These are phyloP conservation scores for Candida broadrunensis DNA, from an alignment of 805 yeast genomes.

Conservation along the genomic window DNA sequence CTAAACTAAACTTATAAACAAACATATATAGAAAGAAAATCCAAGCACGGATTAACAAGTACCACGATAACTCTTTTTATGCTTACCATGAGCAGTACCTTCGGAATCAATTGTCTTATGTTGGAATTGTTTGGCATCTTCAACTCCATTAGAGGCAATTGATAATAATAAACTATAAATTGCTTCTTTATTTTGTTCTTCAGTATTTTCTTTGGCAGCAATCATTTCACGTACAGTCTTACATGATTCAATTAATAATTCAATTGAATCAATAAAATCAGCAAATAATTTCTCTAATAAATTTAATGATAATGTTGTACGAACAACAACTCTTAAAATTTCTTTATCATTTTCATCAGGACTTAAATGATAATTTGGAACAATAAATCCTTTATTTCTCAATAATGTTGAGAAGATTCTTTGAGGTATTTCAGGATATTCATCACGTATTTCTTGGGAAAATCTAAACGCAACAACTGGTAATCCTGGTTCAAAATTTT, in stretches of 20 bases:
- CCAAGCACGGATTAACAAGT: no score
- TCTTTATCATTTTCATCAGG: slow-evolving; percentile 54
- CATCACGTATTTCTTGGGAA: slow-evolving; percentile 50
- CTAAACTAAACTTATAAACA: no score
- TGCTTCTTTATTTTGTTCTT: slow-evolving; percentile 26
- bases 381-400: slow-evolving; percentile 79
- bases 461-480: slow-evolving; percentile 89
- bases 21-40: no score
- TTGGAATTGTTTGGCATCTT: slow-evolving; percentile 27
- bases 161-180: slow-evolving; percentile 50
- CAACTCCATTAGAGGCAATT: slow-evolving; percentile 56
- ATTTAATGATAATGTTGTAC: slow-evolving; percentile 61
- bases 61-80: slow-evolving; percentile 34
- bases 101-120: slow-evolving; percentile 15
- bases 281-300: slow-evolving; percentile 62
- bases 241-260: slow-evolving; percentile 49
- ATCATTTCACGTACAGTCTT: slow-evolving; percentile 33
- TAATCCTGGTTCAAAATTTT: slow-evolving; percentile 65
- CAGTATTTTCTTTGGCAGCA: slow-evolving; percentile 8
- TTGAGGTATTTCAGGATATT: slow-evolving; percentile 83
- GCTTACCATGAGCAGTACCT: slow-evolving; percentile 18
- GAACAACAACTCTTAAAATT: slow-evolving; percentile 80
- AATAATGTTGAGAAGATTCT: slow-evolving; percentile 66
- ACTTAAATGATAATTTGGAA: slow-evolving; percentile 87
- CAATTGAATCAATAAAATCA: slow-evolving; percentile 53